Base-by-base conservation (phyloP, 1,284 basidiomycete genomes). In the Cryptococcus maquisensis region DNA sequence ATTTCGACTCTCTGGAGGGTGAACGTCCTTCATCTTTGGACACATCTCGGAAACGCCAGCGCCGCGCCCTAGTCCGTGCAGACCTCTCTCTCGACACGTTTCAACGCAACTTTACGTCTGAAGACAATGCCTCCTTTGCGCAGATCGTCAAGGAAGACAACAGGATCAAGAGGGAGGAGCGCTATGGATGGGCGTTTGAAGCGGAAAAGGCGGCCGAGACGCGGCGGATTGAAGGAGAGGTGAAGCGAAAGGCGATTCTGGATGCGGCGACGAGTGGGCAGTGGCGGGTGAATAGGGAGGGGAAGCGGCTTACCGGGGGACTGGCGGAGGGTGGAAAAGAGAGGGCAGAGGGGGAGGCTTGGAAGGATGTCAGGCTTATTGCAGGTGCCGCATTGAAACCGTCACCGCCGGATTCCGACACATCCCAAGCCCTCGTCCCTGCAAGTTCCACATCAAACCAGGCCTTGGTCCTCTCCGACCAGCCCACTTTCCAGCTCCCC, bases 111-210 rank as follows among this genome's bases (percentile, higher is more conserved):
- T 95, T 90, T 72, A 97, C 94, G 0, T 94, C 90, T 0, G 91
- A 96, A 72, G 93, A 97, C 73, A 97, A 97, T 72, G 86, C 92
- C 3, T 93, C 89, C 55, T 97, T 97, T 72, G 89, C 89, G 12
- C 81, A 89, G 59, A 92, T 96, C 57, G 76, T 97, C 51, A 84
- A 92, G 52, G 85, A 87, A 56, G 92, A 96, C 79, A 97, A 97
- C 71, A 76, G 79, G 69, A 79, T 81, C 65, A 82, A 91, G 57
- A 49, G 63, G 40, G 84, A 84, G 67, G 87, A 90, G 68, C 83
- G 79, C 70, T 90, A 85, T 79, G 82, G 78, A 0, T 96, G 93
- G 93, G 93, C 92, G 8, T 97, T 87, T 84, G 86, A 90, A 37
- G 90, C 89, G 8, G 90, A 96, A 79, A 80, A 78, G 68, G 79